phyloP scores from a whole-genome alignment of 768 basidiomycete species.

The Mycena alexandri region DNA sequence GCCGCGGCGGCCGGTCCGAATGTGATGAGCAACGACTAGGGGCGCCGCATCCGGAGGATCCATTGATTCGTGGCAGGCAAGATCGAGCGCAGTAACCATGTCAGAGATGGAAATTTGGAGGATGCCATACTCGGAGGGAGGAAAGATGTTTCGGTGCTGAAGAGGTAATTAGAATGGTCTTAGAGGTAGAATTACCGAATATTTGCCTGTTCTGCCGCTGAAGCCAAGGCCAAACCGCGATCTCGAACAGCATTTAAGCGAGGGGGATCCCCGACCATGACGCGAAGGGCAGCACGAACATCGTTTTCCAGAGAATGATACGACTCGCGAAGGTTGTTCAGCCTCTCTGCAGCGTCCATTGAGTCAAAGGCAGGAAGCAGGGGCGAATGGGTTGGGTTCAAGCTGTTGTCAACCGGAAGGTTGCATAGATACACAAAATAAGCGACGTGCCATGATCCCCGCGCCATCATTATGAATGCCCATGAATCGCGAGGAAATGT shows the following conservation, averaged over 20 bases:
- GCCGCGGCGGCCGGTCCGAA: conserved; percentile 5
- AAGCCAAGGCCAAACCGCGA: conserved; percentile 1
- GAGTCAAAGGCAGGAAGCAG: background rate
- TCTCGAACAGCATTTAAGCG: conserved; percentile 12
- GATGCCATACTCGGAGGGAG: conserved; percentile 3
- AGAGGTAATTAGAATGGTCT: no score
- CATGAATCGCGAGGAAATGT: no score
- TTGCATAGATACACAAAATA: no score
- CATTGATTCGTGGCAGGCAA: conserved; percentile 8
- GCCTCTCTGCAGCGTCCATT: background rate
- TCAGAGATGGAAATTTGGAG: conserved; percentile 4
- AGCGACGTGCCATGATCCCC: no score
- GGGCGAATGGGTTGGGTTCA: no score
- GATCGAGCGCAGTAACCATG: background rate
- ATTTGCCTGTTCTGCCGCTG: conserved; percentile 12
- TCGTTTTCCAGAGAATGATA: background rate
- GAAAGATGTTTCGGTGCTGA: background rate
- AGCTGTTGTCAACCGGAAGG: background rate
- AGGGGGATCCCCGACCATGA: conserved; percentile 7
- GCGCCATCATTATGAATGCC: no score
- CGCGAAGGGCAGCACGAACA: conserved; percentile 3
- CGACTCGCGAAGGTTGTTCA: background rate
- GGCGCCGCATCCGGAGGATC: background rate
- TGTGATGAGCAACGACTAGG: background rate
- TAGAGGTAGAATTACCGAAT: background rate